Base-by-base conservation (phyloP, 202 grass and related monocot species). In the Setaria viridis region DNA sequence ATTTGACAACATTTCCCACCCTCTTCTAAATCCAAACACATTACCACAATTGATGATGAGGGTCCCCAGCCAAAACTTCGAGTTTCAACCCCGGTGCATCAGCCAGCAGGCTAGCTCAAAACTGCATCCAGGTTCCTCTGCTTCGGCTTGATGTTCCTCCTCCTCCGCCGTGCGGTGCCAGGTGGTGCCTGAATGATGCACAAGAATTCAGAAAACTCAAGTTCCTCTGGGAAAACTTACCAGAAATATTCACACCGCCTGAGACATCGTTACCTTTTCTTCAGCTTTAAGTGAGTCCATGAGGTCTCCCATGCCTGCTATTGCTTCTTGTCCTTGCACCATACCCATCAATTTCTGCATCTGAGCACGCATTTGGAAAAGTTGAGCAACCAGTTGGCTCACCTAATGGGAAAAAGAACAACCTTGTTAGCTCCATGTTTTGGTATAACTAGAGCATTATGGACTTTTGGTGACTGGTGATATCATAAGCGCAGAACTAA, bases 271-370 rank as follows among this genome's bases (percentile, higher is more conserved):
- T 72, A 94, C 97, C 97, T 99, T 91, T 56, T 91, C 91, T 33
- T 85, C 89, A 17, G 92, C 79, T n/a, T 90, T 96, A 62, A 99
- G 85, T 2, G 97, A 99, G 3, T 99, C 97, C 63, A 91, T 85
- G 13, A 99, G 89, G 87, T 94, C 82, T 45, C 93, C 93, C 67
- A 96, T 89, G 45, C 91, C 94, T 75, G 97, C 86, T 79, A 95
- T 78, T 20, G 97, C 90, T 58, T 91, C 90, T 88, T 95, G 89
- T 70, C 97, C 97, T 91, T 96, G 84, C 88, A 99, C 92, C 80
- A 88, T 90, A 17, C 94, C 88, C 97, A 97, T 93, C 78, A 94
- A 55, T 62, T 99, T 99, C 90, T 99, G 94, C 96, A 99, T 99
- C 45, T 89, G 86, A 80, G 88, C 88, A 34, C 96, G 94, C 96